Conservation (phyloP, 202 grass and related monocot genomes). For the Elaeis oleifera region DNA sequence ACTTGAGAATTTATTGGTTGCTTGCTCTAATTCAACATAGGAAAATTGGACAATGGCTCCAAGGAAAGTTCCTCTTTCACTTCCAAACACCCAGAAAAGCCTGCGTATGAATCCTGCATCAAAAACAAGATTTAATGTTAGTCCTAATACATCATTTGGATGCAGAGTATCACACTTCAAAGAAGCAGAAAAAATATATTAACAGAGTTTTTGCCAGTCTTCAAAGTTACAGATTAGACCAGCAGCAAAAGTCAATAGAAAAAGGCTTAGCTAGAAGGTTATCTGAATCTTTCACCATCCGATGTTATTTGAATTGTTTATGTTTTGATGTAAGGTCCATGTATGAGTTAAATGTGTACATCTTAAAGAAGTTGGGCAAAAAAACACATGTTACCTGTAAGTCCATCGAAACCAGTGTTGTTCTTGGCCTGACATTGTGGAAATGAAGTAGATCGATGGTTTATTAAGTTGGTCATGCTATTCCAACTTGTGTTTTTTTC, state of each 20-base stretch:
- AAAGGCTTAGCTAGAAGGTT: too few relatives aligned
- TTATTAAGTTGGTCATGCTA: conserved; percentile 72
- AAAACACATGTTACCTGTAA: conserved; percentile 39
- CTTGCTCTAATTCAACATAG: conserved; percentile 64
- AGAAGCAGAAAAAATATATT: conserved; percentile 2
- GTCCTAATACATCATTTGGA: not conserved
- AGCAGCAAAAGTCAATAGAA: too few relatives aligned
- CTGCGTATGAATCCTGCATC: conserved; percentile 43
- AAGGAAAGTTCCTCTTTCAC: conserved; percentile 32
- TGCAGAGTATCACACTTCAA: conserved; percentile 7
- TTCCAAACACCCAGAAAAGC: conserved; percentile 28
- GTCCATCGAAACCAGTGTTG: conserved; percentile 21
- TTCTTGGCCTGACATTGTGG: conserved; percentile 28
- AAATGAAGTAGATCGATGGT: conserved; percentile 53
- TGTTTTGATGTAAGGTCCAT: too few relatives aligned
- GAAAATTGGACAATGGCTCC: conserved; percentile 59
- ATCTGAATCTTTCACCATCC: too few relatives aligned
- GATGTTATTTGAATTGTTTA: too few relatives aligned
- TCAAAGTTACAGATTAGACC: too few relatives aligned
- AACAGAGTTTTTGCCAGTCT: too few relatives aligned
- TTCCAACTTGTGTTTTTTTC: conserved; percentile 76
- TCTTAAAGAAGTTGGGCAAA: too few relatives aligned
- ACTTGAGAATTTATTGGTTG: conserved; percentile 56
- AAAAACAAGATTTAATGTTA: conserved; percentile 3
- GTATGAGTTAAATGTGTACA: too few relatives aligned